Conservation (phyloP, 805 yeast species). For the Wickerhamiella cacticola region DNA sequence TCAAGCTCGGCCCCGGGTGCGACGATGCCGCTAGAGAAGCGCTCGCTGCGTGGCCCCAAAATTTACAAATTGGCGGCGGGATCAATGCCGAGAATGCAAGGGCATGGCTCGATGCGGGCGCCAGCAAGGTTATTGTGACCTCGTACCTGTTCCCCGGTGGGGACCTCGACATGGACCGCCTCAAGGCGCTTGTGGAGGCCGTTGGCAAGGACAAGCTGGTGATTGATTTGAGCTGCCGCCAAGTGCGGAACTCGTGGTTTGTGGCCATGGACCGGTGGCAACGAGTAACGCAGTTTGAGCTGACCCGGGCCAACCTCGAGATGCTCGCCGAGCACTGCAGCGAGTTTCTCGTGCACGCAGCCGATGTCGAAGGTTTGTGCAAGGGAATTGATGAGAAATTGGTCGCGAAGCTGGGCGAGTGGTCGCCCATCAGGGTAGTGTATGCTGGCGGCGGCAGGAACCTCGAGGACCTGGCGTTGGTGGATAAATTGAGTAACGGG, state of each 20-base stretch:
- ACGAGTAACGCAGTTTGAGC: slow-evolving; percentile 55
- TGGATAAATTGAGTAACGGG: slow-evolving; percentile 56
- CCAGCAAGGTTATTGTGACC: slow-evolving; percentile 82
- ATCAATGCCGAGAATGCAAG: slow-evolving; percentile 62
- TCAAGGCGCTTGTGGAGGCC: slow-evolving; percentile 37
- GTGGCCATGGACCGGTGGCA: slow-evolving; percentile 99
- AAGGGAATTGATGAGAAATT: slow-evolving; percentile 78
- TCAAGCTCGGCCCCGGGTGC: slow-evolving; percentile 76
- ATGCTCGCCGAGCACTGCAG: slow-evolving; percentile 53
- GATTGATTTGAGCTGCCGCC: slow-evolving; percentile 79
- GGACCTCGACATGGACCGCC: slow-evolving; percentile 39
- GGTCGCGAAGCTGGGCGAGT: slow-evolving; percentile 58
- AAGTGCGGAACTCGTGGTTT: slow-evolving; percentile 47
- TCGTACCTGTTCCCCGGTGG: slow-evolving; percentile 77
- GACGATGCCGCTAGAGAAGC: slow-evolving; percentile 77
- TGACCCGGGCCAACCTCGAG: slow-evolving; percentile 43
- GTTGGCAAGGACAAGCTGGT: slow-evolving; percentile 64
- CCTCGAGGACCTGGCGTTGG: slow-evolving; percentile 54
- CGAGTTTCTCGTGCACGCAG: slow-evolving; percentile 92
- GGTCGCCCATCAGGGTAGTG: slow-evolving; percentile 69
- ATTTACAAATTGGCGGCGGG: slow-evolving; percentile 88
- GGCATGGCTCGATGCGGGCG: slow-evolving; percentile 65
- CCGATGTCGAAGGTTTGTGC: slow-evolving; percentile 96
- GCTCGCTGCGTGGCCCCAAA: slow-evolving; percentile 54
- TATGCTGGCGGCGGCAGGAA: slow-evolving; percentile 96